Evolutionary conservation across 176 grass and related monocot genomes (phyloP), one percentile per base, ranked within the genome.

Genomic region (Hyparrhenia diplandra): DNA sequence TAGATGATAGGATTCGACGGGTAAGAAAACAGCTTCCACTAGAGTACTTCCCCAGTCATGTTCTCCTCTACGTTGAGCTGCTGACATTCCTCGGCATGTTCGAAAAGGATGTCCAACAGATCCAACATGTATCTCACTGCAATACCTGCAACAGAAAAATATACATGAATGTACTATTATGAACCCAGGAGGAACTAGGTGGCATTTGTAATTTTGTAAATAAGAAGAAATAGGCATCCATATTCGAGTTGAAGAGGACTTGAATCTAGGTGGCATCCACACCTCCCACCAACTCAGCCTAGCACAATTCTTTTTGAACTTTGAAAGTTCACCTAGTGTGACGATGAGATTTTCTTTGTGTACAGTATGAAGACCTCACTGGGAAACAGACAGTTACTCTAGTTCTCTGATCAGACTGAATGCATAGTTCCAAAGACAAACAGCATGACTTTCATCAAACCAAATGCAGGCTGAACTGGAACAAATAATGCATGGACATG

Each of bases 51-150:
- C 83, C 96, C 96, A 99, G n/a, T 95, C 90, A 73, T 99, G 96
- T 75, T 83, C 83, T 37, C 92, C 92, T 75, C 82, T 89, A 47
- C 92, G 86, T 47, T 85, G 74, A 85, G 84, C 78, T 64, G 92
- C 85, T 7, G 40, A 66, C 85, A 95, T 75, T 52, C 96, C 96
- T 70, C 79, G 87, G 84, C 92, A 95, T 64, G 96, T 85, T 82
- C 88, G 88, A 76, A 99, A 95, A 25, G 88, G 88, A 61, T 95
- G 96, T 69, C 96, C 96, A 76, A 69, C 82, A 21, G 82, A 67
- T 76, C 90, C 96, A 45, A 95, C 92, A 84, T 99, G 96, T 75
- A 93, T 90, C 81, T 91, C 96, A 41, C 83, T 90, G 82, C 96
- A 98, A 82, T 91, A 88, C 79, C 96, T 98, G 82, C 73, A 87